These are phyloP conservation scores for Eurotiales sp. DNA, from an alignment of 2,329 filamentous ascomycete genomes.

Conservation along the genomic window DNA sequence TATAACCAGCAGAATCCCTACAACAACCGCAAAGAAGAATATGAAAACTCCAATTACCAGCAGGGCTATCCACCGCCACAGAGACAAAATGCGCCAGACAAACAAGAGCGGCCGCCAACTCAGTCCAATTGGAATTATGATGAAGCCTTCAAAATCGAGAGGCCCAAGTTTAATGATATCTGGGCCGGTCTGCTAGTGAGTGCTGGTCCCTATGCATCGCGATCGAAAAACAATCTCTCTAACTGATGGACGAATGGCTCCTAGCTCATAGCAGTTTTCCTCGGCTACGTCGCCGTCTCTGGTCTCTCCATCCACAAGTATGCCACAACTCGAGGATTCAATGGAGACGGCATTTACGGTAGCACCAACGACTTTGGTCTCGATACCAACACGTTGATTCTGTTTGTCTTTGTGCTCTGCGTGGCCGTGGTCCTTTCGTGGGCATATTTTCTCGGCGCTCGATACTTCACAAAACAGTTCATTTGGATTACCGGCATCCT, in stretches of 20 bases:
- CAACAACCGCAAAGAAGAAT: constrained; percentile 17
- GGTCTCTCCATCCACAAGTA: constrained; percentile 74
- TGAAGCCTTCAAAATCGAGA: constrained; percentile 75
- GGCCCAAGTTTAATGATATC: constrained; percentile 83
- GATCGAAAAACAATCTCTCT: not conserved
- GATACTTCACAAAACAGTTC: constrained; percentile 79
- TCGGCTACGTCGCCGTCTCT: constrained; percentile 73
- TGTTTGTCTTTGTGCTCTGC: constrained; percentile 75
- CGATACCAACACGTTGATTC: constrained; percentile 77
- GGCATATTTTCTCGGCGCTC: constrained; percentile 70
- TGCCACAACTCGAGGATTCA: constrained; percentile 57
- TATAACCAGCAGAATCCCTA: constrained; percentile 8
- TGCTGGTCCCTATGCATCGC: not conserved
- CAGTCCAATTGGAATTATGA: constrained; percentile 57
- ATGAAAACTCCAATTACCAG: constrained; percentile 7
- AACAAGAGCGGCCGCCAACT: not conserved
- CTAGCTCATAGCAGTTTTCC: constrained; percentile 65
- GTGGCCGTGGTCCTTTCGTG: constrained; percentile 73
- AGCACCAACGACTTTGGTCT: constrained; percentile 64
- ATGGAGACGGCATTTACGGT: constrained; percentile 71
- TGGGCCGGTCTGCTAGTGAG: constrained; percentile 79
- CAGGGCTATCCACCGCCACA: constrained; percentile 5
- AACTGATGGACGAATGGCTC: not conserved
- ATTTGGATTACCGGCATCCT: constrained; percentile 91
- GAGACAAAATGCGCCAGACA: constrained; percentile 28